A percentile compares a stretch with the other conserved stretches of the same genome.
phyloP scores from a whole-genome alignment of 1,284 basidiomycete species.

The Porogramme epimiltina region DNA sequence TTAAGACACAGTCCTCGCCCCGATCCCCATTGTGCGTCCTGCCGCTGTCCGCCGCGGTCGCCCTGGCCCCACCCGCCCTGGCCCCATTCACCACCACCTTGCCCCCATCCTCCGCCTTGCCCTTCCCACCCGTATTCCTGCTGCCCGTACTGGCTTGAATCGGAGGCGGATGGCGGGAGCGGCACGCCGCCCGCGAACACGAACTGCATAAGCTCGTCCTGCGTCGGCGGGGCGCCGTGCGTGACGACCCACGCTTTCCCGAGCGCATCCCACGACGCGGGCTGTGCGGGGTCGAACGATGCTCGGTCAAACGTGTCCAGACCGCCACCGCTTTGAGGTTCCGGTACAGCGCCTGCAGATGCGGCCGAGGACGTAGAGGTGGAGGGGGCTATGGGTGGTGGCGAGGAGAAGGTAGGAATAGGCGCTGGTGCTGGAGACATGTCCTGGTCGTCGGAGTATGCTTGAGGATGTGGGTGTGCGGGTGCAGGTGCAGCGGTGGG shows the following conservation, averaged over 20 bases:
- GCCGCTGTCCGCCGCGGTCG: neutral
- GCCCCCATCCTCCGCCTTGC: constrained; percentile 1
- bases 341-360: neutral
- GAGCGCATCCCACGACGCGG: constrained; percentile 73
- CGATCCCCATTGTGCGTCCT: neutral
- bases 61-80: constrained; percentile 18
- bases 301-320: constrained; percentile 68
- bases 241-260: constrained; percentile 73
- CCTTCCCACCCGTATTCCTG: constrained; percentile 1
- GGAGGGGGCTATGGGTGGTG: too few relatives aligned
- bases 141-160: neutral
- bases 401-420: too few relatives aligned
- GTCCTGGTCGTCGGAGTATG: neutral
- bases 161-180: constrained; percentile 10
- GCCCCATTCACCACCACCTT: constrained; percentile 6
- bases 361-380: too few relatives aligned
- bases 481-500: neutral
- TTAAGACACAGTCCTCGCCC: neutral
- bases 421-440: too few relatives aligned
- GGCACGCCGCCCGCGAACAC: constrained; percentile 42
- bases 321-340: constrained; percentile 32
- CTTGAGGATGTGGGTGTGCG: constrained; percentile 19
- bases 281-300: constrained; percentile 69
- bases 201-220: constrained; percentile 75
- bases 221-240: constrained; percentile 63